A percentile compares a stretch with the other conserved stretches of the same genome.
These are phyloP conservation scores for Tilletia indica DNA, from an alignment of 1,284 basidiomycete species.

Conservation along the genomic window DNA sequence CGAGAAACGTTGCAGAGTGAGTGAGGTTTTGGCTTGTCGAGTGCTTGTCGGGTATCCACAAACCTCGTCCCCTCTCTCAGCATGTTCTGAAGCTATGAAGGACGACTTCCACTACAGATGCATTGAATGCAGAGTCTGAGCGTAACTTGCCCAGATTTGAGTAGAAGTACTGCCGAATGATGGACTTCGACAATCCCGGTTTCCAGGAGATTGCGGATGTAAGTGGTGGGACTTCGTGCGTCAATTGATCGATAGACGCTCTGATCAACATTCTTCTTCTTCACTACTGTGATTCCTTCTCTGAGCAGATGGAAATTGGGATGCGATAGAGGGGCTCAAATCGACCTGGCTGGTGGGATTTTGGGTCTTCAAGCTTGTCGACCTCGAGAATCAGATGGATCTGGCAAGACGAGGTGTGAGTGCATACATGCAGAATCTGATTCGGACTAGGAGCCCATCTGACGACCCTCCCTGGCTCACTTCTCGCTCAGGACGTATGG, in stretches of 20 bases:
- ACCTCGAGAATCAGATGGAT: conserved; percentile 20
- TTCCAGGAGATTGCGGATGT: conserved; percentile 5
- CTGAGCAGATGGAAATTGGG: neutral
- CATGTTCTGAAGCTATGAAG: no score
- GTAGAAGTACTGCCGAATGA: neutral
- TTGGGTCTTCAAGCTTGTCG: conserved; percentile 2
- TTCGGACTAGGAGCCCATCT: no score
- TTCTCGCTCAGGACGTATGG: conserved; percentile 18
- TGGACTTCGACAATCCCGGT: conserved; percentile 8
- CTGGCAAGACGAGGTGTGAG: conserved; percentile 17
- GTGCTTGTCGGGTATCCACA: neutral
- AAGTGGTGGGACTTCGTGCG: neutral
- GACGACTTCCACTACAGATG: no score
- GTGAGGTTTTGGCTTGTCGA: neutral
- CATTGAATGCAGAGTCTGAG: no score
- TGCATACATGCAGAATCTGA: no score
- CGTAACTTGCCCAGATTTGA: no score
- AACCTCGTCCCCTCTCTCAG: neutral
- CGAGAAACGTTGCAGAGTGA: neutral
- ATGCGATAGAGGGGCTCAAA: neutral
- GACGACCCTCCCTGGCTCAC: neutral
- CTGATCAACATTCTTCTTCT: neutral
- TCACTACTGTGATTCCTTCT: neutral
- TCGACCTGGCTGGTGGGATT: neutral
- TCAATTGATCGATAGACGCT: neutral